A percentile compares a stretch with the other conserved stretches of the same genome.
phyloP scores from a whole-genome alignment of 148 eudicot genomes.

The Persicaria maculosa region DNA sequence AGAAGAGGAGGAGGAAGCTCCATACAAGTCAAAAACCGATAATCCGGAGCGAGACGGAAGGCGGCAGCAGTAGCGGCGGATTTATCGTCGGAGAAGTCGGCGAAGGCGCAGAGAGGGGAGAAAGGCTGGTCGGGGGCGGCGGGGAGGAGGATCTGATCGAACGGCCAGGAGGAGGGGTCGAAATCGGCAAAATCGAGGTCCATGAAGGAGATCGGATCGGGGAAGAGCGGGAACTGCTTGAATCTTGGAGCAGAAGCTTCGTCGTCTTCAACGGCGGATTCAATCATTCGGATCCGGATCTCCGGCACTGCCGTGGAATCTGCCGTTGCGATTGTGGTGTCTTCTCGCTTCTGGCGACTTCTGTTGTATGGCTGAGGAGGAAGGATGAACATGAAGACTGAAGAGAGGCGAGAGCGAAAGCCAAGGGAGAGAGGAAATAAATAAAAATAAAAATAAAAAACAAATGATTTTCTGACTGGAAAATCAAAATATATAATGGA shows the following conservation, averaged over 20 bases:
- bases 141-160: conserved; percentile 50
- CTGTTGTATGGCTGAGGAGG: conserved; percentile 6
- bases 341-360: background rate
- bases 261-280: background rate
- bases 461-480: background rate
- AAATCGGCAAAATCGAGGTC: conserved; percentile 68
- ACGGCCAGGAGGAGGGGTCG: conserved; percentile 59
- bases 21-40: conserved; percentile 33
- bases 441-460: background rate
- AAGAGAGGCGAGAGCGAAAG: background rate
- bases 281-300: conserved; percentile 12
- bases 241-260: background rate
- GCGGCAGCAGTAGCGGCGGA: conserved; percentile 10
- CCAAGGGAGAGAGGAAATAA: too few species aligned
- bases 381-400: background rate
- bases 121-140: conserved; percentile 47
- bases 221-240: conserved; percentile 29
- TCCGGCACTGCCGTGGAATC: background rate
- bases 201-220: conserved; percentile 23
- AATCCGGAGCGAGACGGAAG: conserved; percentile 22
- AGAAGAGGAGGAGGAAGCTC: conserved; percentile 25
- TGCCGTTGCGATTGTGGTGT: background rate
- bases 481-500: background rate
- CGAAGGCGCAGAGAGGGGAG: conserved; percentile 54
- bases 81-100: conserved; percentile 32